phyloP scores from a whole-genome alignment of 352 stramenopile genomes.

The Pythium grandisporangium region DNA sequence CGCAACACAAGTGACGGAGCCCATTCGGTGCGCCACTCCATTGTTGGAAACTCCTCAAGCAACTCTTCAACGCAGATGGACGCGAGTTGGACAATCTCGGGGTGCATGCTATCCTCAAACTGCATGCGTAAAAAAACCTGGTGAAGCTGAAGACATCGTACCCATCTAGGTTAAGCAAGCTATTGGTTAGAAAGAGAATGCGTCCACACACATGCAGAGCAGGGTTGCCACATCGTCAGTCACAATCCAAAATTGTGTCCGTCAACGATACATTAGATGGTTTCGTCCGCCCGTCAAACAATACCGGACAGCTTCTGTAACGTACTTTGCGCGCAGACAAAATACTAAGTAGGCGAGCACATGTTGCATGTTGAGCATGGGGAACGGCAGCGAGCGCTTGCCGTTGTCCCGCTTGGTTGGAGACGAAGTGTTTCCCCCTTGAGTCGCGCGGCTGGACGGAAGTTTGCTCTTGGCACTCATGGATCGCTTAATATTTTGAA shows the following conservation, averaged over 20 bases:
- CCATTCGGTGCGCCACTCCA: conserved; percentile 71
- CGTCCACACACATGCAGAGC: too few relatives aligned
- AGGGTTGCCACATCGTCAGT: too few relatives aligned
- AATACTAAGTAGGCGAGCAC: conserved; percentile 72
- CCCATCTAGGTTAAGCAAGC: conserved; percentile 40
- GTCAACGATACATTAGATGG: too few relatives aligned
- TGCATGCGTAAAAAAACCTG: conserved; percentile 83
- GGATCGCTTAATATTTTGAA: conserved; percentile 75
- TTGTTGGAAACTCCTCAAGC: conserved; percentile 53
- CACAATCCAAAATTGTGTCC: too few relatives aligned
- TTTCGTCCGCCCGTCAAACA: too few relatives aligned
- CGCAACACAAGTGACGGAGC: conserved; percentile 61
- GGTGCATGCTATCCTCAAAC: conserved; percentile 66
- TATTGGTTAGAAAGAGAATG: too few relatives aligned
- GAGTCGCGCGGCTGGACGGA: not conserved
- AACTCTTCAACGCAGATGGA: conserved; percentile 77
- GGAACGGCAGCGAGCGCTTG: conserved; percentile 34
- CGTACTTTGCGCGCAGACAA: conserved; percentile 48
- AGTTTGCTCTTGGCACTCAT: conserved; percentile 81
- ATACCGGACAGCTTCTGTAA: too few relatives aligned
- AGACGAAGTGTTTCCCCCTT: conserved; percentile 9
- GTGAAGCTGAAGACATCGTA: conserved; percentile 81
- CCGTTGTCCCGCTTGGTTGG: too few relatives aligned
- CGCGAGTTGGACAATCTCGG: conserved; percentile 65
- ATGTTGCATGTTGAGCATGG: conserved; percentile 75